A percentile compares a stretch with the other conserved stretches of the same genome.
Conservation (phyloP, 2,329 filamentous ascomycete genomes). For the Plenodomus tracheiphilus region DNA sequence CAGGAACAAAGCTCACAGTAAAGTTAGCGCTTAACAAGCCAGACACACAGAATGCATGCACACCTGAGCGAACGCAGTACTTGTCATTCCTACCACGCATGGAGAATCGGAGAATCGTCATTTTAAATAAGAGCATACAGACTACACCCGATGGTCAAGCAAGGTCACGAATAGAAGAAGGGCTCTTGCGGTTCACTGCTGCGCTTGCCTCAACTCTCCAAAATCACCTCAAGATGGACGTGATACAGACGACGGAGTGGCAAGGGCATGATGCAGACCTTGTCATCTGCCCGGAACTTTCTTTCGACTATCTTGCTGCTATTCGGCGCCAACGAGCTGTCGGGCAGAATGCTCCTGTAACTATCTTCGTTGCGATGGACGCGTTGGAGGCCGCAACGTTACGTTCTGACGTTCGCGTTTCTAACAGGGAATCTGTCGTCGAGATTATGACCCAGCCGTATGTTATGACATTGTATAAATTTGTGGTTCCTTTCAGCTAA, state of each 20-base stretch:
- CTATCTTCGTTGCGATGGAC: constrained; percentile 39
- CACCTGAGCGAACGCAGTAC: constrained; percentile 14
- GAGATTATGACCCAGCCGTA: constrained; percentile 43
- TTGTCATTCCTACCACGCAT: constrained; percentile 22
- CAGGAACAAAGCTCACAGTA: constrained; percentile 22
- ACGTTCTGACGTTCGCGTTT: constrained; percentile 35
- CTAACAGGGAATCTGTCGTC: constrained; percentile 33
- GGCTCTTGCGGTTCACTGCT: constrained; percentile 23
- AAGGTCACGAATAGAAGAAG: constrained; percentile 14
- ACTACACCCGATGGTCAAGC: neutral
- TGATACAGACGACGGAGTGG: constrained; percentile 30
- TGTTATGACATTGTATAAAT: constrained; percentile 10
- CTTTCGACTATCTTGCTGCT: constrained; percentile 34
- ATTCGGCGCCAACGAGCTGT: constrained; percentile 19
- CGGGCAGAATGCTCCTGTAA: constrained; percentile 21
- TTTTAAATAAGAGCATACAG: constrained; percentile 18
- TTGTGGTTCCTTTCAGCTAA: neutral
- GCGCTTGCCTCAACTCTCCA: constrained; percentile 24
- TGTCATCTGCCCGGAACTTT: constrained; percentile 39
- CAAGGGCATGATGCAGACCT: constrained; percentile 27
- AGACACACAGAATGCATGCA: neutral
- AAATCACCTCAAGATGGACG: constrained; percentile 31
- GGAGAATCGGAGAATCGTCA: constrained; percentile 27
- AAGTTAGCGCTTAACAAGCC: constrained; percentile 20
- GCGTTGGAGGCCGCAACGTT: constrained; percentile 37